Evolutionary conservation across 2,329 filamentous ascomycete genomes (phyloP), one percentile per base, ranked within the genome.

Genomic region (Aureobasidium sp.): DNA sequence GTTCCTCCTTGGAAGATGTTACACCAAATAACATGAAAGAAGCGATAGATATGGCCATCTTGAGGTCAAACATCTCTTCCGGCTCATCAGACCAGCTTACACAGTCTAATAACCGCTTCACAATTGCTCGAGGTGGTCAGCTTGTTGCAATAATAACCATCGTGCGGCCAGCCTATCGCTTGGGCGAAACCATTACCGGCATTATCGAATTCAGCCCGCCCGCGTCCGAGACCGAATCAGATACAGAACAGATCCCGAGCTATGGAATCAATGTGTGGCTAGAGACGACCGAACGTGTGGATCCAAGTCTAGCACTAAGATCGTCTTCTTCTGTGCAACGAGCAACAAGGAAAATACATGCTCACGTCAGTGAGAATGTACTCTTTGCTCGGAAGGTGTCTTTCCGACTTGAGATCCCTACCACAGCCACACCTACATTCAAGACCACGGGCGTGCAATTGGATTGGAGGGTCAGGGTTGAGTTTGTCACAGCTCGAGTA

Each of bases 121-220:
- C 96, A 71, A 97, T 99, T 72, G 88, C 93, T 14, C 88, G 93
- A 15, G 92, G 91, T 70, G 92, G 92, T n/a, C 87, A 87, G 62
- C 87, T 87, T n/a, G 92, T 99, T 14, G 93, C 90, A 2, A 90
- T 95, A 6, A 85, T 99, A 61, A 91, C 92, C 76, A 82, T 99
- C 36, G 89, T 92, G 5, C 86, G 94, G 11, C 91, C 94, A 0
- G 87, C 92, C 0, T 97, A 95, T 77, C 84, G 92, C 48, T 80
- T 99, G 0, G 94, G 94, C 63, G 94, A 99, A 74, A 87, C 88
- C 0, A 85, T 97, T 48, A 90, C 86, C 14, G 87, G 91, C 67
- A 88, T 87, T 0, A 84, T 99, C 63, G 92, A 97, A 74, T 96
- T 97, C 70, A 82, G 84, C 0, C 82, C 64, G 14, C 65, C 57